These are phyloP conservation scores for Trichoderma atroviride DNA, from an alignment of 2,329 filamentous ascomycete genomes.

Conservation along the genomic window DNA sequence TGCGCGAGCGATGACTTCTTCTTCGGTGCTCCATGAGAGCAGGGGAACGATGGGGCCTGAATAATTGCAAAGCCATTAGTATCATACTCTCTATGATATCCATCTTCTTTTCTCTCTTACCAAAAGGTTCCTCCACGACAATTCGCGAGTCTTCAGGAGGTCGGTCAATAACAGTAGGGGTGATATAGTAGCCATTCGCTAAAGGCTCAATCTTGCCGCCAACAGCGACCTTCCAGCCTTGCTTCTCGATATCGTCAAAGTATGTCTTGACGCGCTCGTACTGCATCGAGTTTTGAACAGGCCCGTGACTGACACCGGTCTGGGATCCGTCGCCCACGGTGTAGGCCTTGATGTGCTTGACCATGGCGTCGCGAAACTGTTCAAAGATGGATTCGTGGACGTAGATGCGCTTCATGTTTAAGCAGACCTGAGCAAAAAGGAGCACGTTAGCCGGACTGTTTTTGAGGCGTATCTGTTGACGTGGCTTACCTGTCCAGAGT, in stretches of 20 bases:
- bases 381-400: constrained; percentile 61
- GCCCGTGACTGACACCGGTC: constrained; percentile 50
- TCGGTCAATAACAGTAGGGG: constrained; percentile 62
- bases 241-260: constrained; percentile 40
- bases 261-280: constrained; percentile 38
- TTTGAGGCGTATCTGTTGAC: neutral
- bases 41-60: constrained; percentile 39
- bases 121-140: constrained; percentile 43
- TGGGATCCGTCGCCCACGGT: constrained; percentile 45
- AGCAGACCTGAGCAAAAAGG: constrained; percentile 50
- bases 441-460: neutral
- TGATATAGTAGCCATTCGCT: constrained; percentile 78
- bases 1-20: constrained; percentile 40
- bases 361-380: constrained; percentile 51
- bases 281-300: constrained; percentile 64
- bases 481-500: constrained; percentile 49
- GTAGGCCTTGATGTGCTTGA: constrained; percentile 46
- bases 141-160: constrained; percentile 39
- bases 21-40: constrained; percentile 37
- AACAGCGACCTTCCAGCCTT: constrained; percentile 35
- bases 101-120: neutral
- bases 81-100: neutral
- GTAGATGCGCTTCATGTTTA: constrained; percentile 61
- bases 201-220: constrained; percentile 50
- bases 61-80: neutral